These are phyloP conservation scores for Penicillium sp. DNA, from an alignment of 2,329 filamentous ascomycete genomes.

Conservation along the genomic window DNA sequence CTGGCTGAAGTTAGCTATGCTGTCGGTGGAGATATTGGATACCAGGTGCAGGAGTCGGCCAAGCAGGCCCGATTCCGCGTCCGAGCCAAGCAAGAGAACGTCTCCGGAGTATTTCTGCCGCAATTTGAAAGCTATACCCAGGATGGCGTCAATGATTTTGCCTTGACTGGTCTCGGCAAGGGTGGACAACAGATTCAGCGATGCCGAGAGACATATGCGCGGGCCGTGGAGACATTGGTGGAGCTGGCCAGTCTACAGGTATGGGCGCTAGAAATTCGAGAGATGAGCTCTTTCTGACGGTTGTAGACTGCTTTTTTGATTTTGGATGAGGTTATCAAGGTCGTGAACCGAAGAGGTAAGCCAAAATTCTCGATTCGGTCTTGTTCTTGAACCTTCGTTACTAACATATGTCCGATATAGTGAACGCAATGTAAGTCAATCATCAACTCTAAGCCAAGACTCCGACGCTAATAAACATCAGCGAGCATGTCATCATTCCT, in stretches of 20 bases:
- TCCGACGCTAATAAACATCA: constrained; percentile 18
- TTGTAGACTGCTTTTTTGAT: constrained; percentile 90
- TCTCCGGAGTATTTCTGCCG: constrained; percentile 92
- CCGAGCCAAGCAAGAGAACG: constrained; percentile 95
- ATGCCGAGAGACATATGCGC: constrained; percentile 92
- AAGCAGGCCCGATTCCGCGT: constrained; percentile 91
- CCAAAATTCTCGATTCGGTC: constrained; percentile 7
- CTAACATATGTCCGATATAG: constrained; percentile 51
- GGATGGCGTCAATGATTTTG: constrained; percentile 93
- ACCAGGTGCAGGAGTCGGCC: constrained; percentile 95
- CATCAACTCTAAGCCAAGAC: no score
- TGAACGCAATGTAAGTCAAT: constrained; percentile 81
- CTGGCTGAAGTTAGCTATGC: constrained; percentile 97
- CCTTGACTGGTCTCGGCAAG: constrained; percentile 91
- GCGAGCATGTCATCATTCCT: constrained; percentile 79
- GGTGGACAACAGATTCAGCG: constrained; percentile 96
- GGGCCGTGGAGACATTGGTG: constrained; percentile 93
- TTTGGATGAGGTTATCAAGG: constrained; percentile 97
- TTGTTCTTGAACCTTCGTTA: neutral
- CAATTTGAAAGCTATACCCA: constrained; percentile 89
- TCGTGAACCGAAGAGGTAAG: constrained; percentile 90
- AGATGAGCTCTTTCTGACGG: constrained; percentile 19
- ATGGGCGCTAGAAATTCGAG: constrained; percentile 21
- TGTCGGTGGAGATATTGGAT: constrained; percentile 91
- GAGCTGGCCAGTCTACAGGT: constrained; percentile 90